A percentile compares a stretch with the other conserved stretches of the same genome.
Conservation (phyloP, 805 yeast genomes). For the Brettanomyces bruxellensis region DNA sequence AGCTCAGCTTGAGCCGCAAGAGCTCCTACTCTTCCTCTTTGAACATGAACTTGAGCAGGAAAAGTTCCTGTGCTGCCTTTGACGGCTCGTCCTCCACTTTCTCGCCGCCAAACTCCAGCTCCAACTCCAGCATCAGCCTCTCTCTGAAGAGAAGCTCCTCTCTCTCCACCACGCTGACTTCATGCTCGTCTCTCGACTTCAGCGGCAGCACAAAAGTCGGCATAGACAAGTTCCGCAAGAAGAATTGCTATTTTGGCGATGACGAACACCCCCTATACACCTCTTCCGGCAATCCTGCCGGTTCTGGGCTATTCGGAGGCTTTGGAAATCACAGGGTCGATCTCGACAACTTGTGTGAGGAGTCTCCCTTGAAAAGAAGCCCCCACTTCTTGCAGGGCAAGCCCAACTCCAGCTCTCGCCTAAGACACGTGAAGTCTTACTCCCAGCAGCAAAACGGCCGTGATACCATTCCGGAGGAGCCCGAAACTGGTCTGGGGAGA, state of each 20-base stretch:
- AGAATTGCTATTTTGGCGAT: neutral
- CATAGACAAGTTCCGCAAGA: neutral
- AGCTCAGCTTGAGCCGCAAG: constrained; percentile 19
- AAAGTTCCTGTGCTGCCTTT: constrained; percentile 7
- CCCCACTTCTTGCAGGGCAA: neutral
- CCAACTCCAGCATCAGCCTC: constrained; percentile 10
- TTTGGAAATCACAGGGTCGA: constrained; percentile 14
- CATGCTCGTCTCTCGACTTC: constrained; percentile 5
- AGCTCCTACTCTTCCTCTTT: constrained; percentile 13
- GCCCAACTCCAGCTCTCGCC: constrained; percentile 6
- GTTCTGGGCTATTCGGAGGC: constrained; percentile 19
- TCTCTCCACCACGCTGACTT: neutral
- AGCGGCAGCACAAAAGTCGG: constrained; percentile 1
- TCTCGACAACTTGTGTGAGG: constrained; percentile 18
- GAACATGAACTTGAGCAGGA: constrained; percentile 7
- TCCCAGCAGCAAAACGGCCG: neutral
- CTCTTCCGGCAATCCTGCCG: neutral
- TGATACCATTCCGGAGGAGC: neutral
- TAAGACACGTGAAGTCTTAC: neutral
- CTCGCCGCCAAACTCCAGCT: constrained; percentile 10
- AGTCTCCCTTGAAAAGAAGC: constrained; percentile 1
- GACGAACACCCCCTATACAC: neutral
- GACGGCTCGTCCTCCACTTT: neutral
- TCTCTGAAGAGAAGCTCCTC: neutral
- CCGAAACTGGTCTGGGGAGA: neutral